Conservation (phyloP, 192 early-diverging fungal species). For the Umbelopsis sp. region DNA sequence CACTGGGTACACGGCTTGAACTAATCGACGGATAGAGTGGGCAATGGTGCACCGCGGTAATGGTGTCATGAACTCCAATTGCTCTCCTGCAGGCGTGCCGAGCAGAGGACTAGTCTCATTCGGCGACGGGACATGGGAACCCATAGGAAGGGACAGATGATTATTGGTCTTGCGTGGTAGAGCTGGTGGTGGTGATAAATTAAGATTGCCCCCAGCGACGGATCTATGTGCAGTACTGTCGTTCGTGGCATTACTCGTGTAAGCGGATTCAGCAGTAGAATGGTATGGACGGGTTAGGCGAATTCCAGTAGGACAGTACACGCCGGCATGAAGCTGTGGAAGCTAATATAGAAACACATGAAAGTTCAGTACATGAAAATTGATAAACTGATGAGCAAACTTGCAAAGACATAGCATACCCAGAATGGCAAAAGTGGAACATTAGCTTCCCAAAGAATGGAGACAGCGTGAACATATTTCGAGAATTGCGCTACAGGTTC, state of each 20-base stretch:
- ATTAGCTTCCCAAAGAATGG: background rate
- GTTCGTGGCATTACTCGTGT: background rate
- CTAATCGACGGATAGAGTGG: background rate
- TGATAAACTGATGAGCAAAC: background rate
- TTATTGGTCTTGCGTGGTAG: background rate
- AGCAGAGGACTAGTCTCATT: background rate
- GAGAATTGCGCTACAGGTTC: constrained; percentile 76
- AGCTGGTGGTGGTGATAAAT: background rate
- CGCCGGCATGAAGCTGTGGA: constrained; percentile 11
- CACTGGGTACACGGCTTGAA: constrained; percentile 16
- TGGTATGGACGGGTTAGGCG: background rate
- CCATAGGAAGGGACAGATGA: background rate
- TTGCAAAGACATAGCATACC: background rate
- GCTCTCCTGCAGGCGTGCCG: too few species aligned
- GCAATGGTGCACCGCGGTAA: background rate
- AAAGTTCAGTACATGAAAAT: background rate
- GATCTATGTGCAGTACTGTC: background rate
- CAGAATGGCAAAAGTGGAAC: constrained; percentile 22
- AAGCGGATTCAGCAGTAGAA: background rate
- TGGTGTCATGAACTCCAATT: background rate
- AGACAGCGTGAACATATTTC: constrained; percentile 64
- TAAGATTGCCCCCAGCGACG: background rate
- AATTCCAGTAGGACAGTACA: constrained; percentile 13
- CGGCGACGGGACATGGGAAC: background rate
- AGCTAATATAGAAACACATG: background rate